These are phyloP conservation scores for Lichtheimia ramosa DNA, from an alignment of 371 early-diverging fungal genomes.

Conservation along the genomic window DNA sequence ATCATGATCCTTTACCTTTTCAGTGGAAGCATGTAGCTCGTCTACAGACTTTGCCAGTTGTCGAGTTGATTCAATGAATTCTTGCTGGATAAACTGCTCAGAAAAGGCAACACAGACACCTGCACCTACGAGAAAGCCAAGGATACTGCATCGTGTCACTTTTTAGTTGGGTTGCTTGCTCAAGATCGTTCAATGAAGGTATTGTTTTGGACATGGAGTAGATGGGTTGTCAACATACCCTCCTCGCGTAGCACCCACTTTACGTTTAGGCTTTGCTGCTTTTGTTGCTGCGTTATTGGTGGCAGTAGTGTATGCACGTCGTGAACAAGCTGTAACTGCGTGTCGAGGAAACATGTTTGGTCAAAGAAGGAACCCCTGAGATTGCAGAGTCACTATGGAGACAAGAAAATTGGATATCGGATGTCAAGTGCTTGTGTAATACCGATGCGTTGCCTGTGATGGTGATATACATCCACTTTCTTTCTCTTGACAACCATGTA, in stretches of 20 bases:
- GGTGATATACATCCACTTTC: too few species aligned
- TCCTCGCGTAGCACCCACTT: conserved; percentile 11
- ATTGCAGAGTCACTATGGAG: too few species aligned
- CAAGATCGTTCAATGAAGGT: background rate
- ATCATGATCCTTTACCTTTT: conserved; percentile 9
- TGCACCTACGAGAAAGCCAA: conserved; percentile 17
- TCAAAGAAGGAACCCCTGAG: too few species aligned
- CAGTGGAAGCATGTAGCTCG: conserved; percentile 16
- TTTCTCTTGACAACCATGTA: too few species aligned
- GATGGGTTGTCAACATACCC: conserved; percentile 9
- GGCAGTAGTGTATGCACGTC: conserved; percentile 6
- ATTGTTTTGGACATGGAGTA: background rate
- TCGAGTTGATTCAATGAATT: conserved; percentile 20
- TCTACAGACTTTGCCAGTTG: conserved; percentile 19
- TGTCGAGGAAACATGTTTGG: conserved; percentile 4
- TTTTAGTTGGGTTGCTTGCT: background rate
- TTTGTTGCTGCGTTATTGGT: background rate
- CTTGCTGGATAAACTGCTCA: conserved; percentile 17
- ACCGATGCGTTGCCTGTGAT: too few species aligned
- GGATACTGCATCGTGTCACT: conserved; percentile 3
- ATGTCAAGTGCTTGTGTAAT: too few species aligned
- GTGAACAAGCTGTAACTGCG: background rate
- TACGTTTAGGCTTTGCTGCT: conserved; percentile 1
- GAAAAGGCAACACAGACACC: conserved; percentile 16
- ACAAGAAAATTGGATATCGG: too few species aligned